phyloP scores from a whole-genome alignment of 1,284 basidiomycete genomes.

The Phellopilus nigrolimitatus region DNA sequence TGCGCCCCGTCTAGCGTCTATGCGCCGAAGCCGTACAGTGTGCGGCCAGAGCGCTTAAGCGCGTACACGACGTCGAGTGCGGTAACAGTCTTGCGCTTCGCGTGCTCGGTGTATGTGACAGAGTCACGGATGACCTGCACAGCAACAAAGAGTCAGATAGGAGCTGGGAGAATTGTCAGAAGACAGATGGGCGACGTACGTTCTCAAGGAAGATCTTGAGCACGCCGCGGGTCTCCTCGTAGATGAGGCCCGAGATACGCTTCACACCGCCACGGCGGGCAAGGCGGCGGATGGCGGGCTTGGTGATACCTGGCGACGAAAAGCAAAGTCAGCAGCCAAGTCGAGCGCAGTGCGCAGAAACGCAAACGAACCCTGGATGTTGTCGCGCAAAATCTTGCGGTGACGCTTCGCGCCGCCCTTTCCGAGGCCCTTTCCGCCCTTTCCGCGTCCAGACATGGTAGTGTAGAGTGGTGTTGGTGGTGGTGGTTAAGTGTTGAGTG shows the following conservation, averaged over 20 bases:
- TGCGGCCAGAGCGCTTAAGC: slow-evolving; percentile 77
- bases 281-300: slow-evolving; percentile 70
- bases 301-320: slow-evolving; percentile 28
- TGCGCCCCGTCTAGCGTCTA: too few relatives aligned
- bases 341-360: slow-evolving; percentile 2
- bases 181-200: slow-evolving; percentile 25
- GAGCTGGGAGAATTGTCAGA: background rate
- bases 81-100: slow-evolving; percentile 86
- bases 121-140: slow-evolving; percentile 73
- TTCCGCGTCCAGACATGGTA: slow-evolving; percentile 47
- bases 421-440: slow-evolving; percentile 38
- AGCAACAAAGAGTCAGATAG: slow-evolving; percentile 6
- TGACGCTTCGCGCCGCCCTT: slow-evolving; percentile 64
- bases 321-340: background rate
- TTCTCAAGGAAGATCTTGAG: slow-evolving; percentile 65
- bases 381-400: slow-evolving; percentile 61
- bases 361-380: slow-evolving; percentile 50
- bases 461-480: slow-evolving; percentile 7
- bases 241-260: slow-evolving; percentile 68
- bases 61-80: slow-evolving; percentile 81
- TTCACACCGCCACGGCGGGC: slow-evolving; percentile 74
- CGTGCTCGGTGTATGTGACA: too few relatives aligned
- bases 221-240: slow-evolving; percentile 72
- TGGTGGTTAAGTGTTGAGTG: slow-evolving; percentile 3
- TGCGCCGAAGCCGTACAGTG: slow-evolving; percentile 70